Evolutionary conservation across 2,329 filamentous ascomycete genomes (phyloP).

Genomic region (Didymella glomerata): DNA sequence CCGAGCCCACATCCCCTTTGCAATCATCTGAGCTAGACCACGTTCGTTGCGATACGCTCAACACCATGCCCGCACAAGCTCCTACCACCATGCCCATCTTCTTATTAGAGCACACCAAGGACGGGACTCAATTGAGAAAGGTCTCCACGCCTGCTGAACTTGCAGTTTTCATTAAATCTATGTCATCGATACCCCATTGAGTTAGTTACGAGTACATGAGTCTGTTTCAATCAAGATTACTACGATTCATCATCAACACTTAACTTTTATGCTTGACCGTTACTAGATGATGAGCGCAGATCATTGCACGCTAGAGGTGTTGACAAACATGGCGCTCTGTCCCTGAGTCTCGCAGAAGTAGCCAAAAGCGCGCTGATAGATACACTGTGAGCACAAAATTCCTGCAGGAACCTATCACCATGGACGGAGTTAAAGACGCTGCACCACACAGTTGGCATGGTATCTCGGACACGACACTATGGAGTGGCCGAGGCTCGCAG

Average conservation of each 20-base stretch:
- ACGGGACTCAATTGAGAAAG: slow-evolving; percentile 10
- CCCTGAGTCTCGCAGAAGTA: not conserved
- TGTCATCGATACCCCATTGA: slow-evolving; percentile 24
- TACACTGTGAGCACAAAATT: too few relatives aligned
- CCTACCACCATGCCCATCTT: slow-evolving; percentile 17
- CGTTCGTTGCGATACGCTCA: not conserved
- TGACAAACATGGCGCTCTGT: not conserved
- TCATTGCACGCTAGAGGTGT: not conserved
- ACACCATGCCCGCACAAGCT: slow-evolving; percentile 1
- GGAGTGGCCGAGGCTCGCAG: not conserved
- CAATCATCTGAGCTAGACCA: not conserved
- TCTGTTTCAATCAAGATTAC: slow-evolving; percentile 1
- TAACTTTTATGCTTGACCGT: too few relatives aligned
- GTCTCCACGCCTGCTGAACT: slow-evolving; percentile 21
- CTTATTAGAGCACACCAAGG: slow-evolving; percentile 13
- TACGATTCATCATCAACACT: not conserved
- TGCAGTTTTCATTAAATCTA: slow-evolving; percentile 19
- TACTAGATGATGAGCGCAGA: not conserved
- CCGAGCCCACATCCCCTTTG: not conserved
- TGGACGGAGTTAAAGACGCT: not conserved
- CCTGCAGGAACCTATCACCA: not conserved
- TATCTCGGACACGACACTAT: not conserved
- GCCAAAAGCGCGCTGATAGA: not conserved
- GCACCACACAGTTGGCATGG: not conserved
- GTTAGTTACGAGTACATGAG: slow-evolving; percentile 4